Percentiles rank a stretch among this genome's conserved stretches.
These are phyloP conservation scores for Filosporella fistucella DNA, from an alignment of 495 filamentous ascomycete genomes.

Conservation along the genomic window DNA sequence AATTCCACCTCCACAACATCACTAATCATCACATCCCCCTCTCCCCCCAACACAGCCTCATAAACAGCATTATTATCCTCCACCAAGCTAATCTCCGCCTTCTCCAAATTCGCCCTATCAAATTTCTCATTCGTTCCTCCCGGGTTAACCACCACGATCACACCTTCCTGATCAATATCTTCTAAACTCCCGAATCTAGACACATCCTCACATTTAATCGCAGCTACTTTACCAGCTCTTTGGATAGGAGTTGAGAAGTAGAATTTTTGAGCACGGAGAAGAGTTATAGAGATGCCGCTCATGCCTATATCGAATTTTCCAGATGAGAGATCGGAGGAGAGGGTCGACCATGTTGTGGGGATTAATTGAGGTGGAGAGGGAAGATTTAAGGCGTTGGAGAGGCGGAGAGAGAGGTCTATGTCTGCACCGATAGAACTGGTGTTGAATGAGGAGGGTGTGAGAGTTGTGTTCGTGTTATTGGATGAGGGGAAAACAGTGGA, in stretches of 20 bases:
- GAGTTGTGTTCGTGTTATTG: not conserved
- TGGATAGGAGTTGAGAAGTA: not conserved
- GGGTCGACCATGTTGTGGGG: not conserved
- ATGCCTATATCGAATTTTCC: not conserved
- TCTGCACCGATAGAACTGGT: not conserved
- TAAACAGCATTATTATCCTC: not conserved
- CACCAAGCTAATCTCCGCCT: not conserved
- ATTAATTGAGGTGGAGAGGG: not conserved
- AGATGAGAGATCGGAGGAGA: not conserved
- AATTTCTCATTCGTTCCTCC: constrained; percentile 2
- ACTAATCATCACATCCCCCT: not conserved
- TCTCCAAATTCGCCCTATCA: not conserved
- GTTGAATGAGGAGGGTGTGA: not conserved
- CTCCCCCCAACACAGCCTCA: not conserved
- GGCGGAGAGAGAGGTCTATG: not conserved
- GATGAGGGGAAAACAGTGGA: not conserved
- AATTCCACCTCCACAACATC: not conserved
- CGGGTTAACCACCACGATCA: not conserved
- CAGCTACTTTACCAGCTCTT: not conserved
- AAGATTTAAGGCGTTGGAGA: not conserved
- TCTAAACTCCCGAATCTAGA: not conserved
- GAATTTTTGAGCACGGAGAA: not conserved
- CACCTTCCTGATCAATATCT: not conserved
- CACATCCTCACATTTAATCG: not conserved
- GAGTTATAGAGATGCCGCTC: not conserved